Percentiles rank a stretch among this genome's conserved stretches.
These are phyloP conservation scores for Moesziomyces sp. DNA, from an alignment of 1,284 basidiomycete species.

Conservation along the genomic window DNA sequence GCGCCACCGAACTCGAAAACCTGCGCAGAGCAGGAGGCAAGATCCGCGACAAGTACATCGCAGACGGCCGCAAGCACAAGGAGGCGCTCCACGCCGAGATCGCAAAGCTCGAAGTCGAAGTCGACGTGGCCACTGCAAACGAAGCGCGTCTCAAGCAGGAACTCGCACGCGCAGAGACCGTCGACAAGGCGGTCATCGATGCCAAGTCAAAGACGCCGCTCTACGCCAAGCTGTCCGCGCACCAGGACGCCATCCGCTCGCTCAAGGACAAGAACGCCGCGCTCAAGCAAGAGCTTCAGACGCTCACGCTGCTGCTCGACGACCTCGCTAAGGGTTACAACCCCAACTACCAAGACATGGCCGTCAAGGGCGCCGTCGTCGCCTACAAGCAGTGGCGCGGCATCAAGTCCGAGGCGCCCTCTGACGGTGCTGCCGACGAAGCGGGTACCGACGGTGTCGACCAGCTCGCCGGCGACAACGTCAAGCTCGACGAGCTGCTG, in stretches of 20 bases:
- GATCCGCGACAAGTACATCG: slow-evolving; percentile 87
- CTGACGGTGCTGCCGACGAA: slow-evolving; percentile 7
- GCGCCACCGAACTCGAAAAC: slow-evolving; percentile 78
- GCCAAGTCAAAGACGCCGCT: slow-evolving; percentile 82
- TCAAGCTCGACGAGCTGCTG: slow-evolving; percentile 37
- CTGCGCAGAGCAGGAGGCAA: slow-evolving; percentile 84
- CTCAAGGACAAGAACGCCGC: slow-evolving; percentile 79
- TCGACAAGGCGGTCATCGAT: slow-evolving; percentile 61
- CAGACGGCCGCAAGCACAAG: slow-evolving; percentile 75
- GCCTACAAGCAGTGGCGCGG: slow-evolving; percentile 82
- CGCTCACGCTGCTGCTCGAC: slow-evolving; percentile 85
- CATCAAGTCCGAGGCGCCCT: slow-evolving; percentile 43
- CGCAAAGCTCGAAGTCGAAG: slow-evolving; percentile 71
- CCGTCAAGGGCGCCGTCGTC: slow-evolving; percentile 92
- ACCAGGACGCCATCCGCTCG: slow-evolving; percentile 80
- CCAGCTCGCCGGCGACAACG: slow-evolving; percentile 27
- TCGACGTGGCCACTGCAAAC: slow-evolving; percentile 73
- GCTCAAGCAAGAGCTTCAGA: slow-evolving; percentile 78
- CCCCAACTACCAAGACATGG: slow-evolving; percentile 99
- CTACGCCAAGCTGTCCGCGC: slow-evolving; percentile 79
- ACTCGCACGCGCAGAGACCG: slow-evolving; percentile 42
- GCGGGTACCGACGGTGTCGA: slow-evolving; percentile 22
- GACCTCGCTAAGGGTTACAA: slow-evolving; percentile 86
- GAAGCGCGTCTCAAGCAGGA: slow-evolving; percentile 44
- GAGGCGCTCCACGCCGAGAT: slow-evolving; percentile 69